phyloP scores from a whole-genome alignment of 768 basidiomycete genomes.

The Mycena olivaceomarginata region DNA sequence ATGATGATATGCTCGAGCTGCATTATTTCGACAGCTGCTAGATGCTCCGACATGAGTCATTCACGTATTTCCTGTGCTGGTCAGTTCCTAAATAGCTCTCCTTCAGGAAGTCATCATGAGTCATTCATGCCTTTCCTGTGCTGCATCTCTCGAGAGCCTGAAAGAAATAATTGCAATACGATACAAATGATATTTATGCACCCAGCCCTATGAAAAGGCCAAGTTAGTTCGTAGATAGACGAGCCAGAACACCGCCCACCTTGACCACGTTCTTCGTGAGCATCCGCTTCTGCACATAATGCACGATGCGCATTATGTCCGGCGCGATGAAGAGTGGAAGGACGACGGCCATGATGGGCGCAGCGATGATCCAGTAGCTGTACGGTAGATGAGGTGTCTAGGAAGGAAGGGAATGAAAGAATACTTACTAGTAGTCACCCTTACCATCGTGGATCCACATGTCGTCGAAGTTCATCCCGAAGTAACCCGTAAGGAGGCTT shows the following conservation, averaged over 20 bases:
- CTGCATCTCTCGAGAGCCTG: too few relatives aligned
- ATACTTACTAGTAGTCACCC: slow-evolving; percentile 50
- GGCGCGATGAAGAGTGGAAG: slow-evolving; percentile 69
- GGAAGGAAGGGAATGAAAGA: neutral
- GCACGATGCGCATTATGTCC: slow-evolving; percentile 67
- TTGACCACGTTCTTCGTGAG: slow-evolving; percentile 21
- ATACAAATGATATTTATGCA: too few relatives aligned
- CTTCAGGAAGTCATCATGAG: too few relatives aligned
- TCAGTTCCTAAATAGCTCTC: too few relatives aligned
- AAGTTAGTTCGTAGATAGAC: neutral
- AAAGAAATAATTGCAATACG: too few relatives aligned
- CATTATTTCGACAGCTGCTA: slow-evolving; percentile 99
- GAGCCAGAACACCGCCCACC: slow-evolving; percentile 11
- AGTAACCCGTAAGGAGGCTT: slow-evolving; percentile 70
- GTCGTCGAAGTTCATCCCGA: slow-evolving; percentile 76
- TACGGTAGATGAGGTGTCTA: too few relatives aligned
- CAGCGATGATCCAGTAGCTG: slow-evolving; percentile 81
- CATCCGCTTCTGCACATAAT: slow-evolving; percentile 66
- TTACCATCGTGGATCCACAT: slow-evolving; percentile 67
- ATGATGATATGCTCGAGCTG: slow-evolving; percentile 98
- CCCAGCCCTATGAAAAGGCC: too few relatives aligned
- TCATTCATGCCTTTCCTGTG: too few relatives aligned
- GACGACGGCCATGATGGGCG: slow-evolving; percentile 74
- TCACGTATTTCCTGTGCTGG: too few relatives aligned
- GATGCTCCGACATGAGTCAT: slow-evolving; percentile 82